A percentile compares a stretch with the other conserved stretches of the same genome.
Conservation (phyloP, 768 basidiomycete species). For the Trametes punicea region DNA sequence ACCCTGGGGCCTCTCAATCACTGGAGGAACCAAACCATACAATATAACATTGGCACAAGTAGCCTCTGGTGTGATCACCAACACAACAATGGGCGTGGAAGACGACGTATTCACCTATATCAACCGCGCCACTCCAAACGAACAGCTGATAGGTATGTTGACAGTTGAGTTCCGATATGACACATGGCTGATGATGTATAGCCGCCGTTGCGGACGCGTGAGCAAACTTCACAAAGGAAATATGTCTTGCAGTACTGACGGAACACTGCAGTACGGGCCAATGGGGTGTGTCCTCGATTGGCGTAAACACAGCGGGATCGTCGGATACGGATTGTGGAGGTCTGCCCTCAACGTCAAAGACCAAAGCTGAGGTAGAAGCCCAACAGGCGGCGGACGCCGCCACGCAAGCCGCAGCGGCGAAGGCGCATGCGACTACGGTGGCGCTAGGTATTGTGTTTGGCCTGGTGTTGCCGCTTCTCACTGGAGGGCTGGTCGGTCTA, state of each 20-base stretch:
- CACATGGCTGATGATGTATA: background rate
- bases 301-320: constrained; percentile 27
- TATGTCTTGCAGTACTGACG: background rate
- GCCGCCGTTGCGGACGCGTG: constrained; percentile 36
- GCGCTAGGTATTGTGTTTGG: constrained; percentile 34
- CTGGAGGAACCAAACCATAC: constrained; percentile 45
- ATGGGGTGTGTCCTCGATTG: constrained; percentile 29
- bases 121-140: constrained; percentile 38
- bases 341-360: constrained; percentile 30
- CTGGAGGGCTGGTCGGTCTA: constrained; percentile 24
- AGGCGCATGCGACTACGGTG: constrained; percentile 24
- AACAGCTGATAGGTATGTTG: constrained; percentile 39
- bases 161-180: background rate
- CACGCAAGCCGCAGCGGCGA: constrained; percentile 6
- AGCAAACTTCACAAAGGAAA: constrained; percentile 23
- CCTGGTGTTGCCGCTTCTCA: constrained; percentile 28
- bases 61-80: constrained; percentile 39
- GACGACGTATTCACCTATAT: constrained; percentile 43
- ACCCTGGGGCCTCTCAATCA: constrained; percentile 44
- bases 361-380: constrained; percentile 22
- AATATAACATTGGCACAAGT: constrained; percentile 38
- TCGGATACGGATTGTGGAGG: constrained; percentile 33
- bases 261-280: constrained; percentile 35
- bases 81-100: constrained; percentile 36
- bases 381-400: constrained; percentile 21